These are phyloP conservation scores for Fusarium hainanense DNA, from an alignment of 2,329 filamentous ascomycete species.

Conservation along the genomic window DNA sequence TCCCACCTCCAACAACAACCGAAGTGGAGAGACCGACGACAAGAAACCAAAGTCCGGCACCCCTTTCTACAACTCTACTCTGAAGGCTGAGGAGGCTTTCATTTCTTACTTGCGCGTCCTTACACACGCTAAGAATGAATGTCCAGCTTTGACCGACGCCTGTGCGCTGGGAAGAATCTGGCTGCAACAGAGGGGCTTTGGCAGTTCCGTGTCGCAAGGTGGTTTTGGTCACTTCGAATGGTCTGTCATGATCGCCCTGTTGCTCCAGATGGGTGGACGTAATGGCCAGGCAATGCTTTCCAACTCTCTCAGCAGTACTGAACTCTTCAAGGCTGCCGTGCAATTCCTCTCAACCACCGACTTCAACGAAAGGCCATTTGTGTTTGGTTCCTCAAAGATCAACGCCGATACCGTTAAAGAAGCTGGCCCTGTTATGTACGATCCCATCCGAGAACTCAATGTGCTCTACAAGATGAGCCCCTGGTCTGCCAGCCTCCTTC, in stretches of 20 bases:
- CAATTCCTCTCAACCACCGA: conserved; percentile 85
- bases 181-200: conserved; percentile 88
- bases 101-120: conserved; percentile 80
- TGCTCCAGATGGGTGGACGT: conserved; percentile 81
- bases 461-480: conserved; percentile 89
- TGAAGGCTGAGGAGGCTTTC: conserved; percentile 81
- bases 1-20: conserved; percentile 76
- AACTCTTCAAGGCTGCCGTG: conserved; percentile 93
- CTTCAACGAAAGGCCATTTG: conserved; percentile 73
- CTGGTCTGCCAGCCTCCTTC: conserved; percentile 82
- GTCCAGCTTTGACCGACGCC: conserved; percentile 80
- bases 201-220: conserved; percentile 74
- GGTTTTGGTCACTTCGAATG: conserved; percentile 96
- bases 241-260: conserved; percentile 80
- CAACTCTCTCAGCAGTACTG: conserved; percentile 85
- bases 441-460: conserved; percentile 79
- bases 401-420: conserved; percentile 54
- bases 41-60: conserved; percentile 65
- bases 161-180: conserved; percentile 88
- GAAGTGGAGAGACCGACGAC: conserved; percentile 61
- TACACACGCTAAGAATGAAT: conserved; percentile 74
- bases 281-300: conserved; percentile 79
- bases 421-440: conserved; percentile 78
- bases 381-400: conserved; percentile 55
- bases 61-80: conserved; percentile 87